Percentiles rank a stretch among this genome's conserved stretches.
These are phyloP conservation scores for Nakazawaea ambrosiae DNA, from an alignment of 805 yeast genomes.

Conservation along the genomic window DNA sequence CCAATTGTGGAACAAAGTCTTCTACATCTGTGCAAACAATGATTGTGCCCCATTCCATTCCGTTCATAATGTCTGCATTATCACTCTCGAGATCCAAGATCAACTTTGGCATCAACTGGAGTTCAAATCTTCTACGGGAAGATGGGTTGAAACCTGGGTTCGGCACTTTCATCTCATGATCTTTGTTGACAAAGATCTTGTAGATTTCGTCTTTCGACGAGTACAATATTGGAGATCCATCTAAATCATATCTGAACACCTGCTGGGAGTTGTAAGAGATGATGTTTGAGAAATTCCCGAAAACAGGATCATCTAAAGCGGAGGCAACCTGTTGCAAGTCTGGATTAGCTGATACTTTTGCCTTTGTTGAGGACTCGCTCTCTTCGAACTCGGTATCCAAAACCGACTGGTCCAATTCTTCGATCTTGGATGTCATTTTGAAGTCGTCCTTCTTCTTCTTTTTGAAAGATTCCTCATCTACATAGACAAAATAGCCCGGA, in stretches of 20 bases:
- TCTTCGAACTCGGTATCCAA: constrained; percentile 33
- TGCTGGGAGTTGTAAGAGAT: constrained; percentile 82
- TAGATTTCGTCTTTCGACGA: constrained; percentile 53
- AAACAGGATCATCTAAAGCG: constrained; percentile 66
- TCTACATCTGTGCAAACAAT: constrained; percentile 60
- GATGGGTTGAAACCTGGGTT: constrained; percentile 55
- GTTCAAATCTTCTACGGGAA: constrained; percentile 60
- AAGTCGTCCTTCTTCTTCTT: constrained; percentile 30
- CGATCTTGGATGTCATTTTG: constrained; percentile 27
- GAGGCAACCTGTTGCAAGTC: constrained; percentile 43
- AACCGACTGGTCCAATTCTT: constrained; percentile 43
- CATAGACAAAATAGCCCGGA: constrained; percentile 62
- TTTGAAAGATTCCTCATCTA: constrained; percentile 64
- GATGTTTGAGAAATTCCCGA: constrained; percentile 69
- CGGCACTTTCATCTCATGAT: constrained; percentile 37
- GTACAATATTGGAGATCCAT: constrained; percentile 73
- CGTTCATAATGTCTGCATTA: constrained; percentile 45
- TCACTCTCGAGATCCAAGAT: constrained; percentile 71
- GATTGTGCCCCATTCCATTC: constrained; percentile 98
- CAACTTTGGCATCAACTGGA: constrained; percentile 92
- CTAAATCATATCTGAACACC: constrained; percentile 76
- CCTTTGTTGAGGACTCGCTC: constrained; percentile 22
- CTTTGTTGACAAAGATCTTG: constrained; percentile 28
- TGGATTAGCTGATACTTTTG: constrained; percentile 25
- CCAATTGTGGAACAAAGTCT: constrained; percentile 26